Evolutionary conservation across 192 early-diverging fungal genomes (phyloP).

Genomic region (Coemansia sp.): DNA sequence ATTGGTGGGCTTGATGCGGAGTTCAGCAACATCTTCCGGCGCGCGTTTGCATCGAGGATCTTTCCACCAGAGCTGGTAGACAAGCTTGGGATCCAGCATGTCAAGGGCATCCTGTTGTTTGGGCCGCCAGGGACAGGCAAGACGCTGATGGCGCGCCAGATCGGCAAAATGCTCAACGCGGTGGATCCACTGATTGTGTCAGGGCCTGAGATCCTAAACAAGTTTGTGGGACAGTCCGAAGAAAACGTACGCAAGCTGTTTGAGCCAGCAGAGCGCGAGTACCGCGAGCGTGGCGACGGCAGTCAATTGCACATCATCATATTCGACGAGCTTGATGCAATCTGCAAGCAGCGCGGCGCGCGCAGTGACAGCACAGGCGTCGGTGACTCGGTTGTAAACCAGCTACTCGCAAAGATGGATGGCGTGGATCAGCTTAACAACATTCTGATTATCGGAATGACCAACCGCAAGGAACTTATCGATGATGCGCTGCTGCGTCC

Average conservation of each 20-base stretch:
- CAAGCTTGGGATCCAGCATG: slow-evolving; percentile 96
- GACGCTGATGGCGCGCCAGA: slow-evolving; percentile 96
- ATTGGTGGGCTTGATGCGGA: slow-evolving; percentile 97
- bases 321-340: slow-evolving; percentile 98
- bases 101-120: slow-evolving; percentile 87
- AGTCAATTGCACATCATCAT: slow-evolving; percentile 95
- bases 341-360: slow-evolving; percentile 95
- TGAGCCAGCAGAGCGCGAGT: slow-evolving; percentile 91
- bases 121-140: slow-evolving; percentile 98
- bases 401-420: slow-evolving; percentile 97
- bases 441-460: slow-evolving; percentile 98
- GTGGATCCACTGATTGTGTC: slow-evolving; percentile 93
- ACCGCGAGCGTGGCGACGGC: slow-evolving; percentile 88
- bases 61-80: slow-evolving; percentile 92
- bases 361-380: slow-evolving; percentile 91
- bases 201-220: slow-evolving; percentile 94
- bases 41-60: slow-evolving; percentile 96
- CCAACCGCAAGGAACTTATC: slow-evolving; percentile 96
- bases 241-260: slow-evolving; percentile 97
- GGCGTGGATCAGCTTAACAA: slow-evolving; percentile 99
- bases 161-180: slow-evolving; percentile 97
- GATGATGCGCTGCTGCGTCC: slow-evolving; percentile 96
- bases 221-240: slow-evolving; percentile 95
- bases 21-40: slow-evolving; percentile 91
- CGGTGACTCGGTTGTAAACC: slow-evolving; percentile 96